These are phyloP conservation scores for Nymphaea thermarum DNA, from an alignment of 164 flowering plant species.

Conservation along the genomic window DNA sequence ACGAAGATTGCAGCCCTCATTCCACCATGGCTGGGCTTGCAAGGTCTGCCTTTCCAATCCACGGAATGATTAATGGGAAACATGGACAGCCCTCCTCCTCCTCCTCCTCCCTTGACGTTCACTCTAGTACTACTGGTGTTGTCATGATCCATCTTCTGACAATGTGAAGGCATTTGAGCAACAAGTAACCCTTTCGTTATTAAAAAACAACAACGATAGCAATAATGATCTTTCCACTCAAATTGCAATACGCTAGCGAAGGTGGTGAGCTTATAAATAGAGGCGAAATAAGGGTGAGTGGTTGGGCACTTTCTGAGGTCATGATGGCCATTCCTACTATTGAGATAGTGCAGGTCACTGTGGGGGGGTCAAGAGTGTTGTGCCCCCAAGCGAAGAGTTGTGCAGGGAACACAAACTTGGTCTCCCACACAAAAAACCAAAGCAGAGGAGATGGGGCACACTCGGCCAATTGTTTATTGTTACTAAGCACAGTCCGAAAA, in stretches of 20 bases:
- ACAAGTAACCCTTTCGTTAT: not conserved
- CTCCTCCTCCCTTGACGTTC: constrained; percentile 12
- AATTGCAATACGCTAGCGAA: not conserved
- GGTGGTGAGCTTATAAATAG: constrained; percentile 5
- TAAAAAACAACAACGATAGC: not conserved
- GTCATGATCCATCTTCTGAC: not conserved
- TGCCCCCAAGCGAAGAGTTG: constrained; percentile 1
- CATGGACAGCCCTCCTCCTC: constrained; percentile 14
- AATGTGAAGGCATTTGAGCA: no score
- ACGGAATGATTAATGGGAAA: constrained; percentile 22
- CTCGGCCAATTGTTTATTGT: not conserved
- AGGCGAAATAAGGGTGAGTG: not conserved
- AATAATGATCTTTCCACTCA: constrained; percentile 3
- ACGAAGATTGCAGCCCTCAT: constrained; percentile 79
- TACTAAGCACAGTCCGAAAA: no score
- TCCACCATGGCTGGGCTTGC: constrained; percentile 72
- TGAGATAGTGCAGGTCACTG: constrained; percentile 11
- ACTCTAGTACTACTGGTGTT: constrained; percentile 2
- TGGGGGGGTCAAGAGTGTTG: constrained; percentile 6
- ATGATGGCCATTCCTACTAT: constrained; percentile 5
- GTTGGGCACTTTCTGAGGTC: not conserved
- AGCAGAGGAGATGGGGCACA: not conserved
- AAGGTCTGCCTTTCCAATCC: constrained; percentile 89
- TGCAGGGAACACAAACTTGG: not conserved
- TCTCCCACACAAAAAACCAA: not conserved